phyloP scores from a whole-genome alignment of 2,329 filamentous ascomycete species.

The Cladosporium sp. region DNA sequence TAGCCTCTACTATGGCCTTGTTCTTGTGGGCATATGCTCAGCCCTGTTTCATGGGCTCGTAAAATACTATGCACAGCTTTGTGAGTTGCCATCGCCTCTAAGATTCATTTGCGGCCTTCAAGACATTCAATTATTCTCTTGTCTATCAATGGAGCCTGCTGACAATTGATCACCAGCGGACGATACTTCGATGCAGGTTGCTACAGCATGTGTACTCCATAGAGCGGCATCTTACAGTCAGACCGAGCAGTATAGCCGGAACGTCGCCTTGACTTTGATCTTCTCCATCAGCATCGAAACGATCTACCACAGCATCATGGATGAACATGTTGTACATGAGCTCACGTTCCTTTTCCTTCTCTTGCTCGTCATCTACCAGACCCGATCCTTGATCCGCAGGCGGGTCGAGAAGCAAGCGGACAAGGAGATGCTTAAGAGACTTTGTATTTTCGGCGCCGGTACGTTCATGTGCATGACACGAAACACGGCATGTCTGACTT shows the following conservation, averaged over 20 bases:
- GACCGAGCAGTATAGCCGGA: not conserved
- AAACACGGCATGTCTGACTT: not conserved
- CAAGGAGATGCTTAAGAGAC: conserved; percentile 6
- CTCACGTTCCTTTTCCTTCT: conserved; percentile 10
- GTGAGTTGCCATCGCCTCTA: not conserved
- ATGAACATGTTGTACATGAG: conserved; percentile 12
- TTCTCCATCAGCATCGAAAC: conserved; percentile 3
- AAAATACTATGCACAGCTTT: conserved; percentile 10
- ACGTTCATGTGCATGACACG: no score
- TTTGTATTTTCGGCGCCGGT: conserved; percentile 7
- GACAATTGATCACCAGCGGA: not conserved
- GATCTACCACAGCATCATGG: conserved; percentile 7
- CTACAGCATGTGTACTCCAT: conserved; percentile 9
- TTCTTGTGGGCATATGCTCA: conserved; percentile 7
- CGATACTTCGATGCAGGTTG: conserved; percentile 13
- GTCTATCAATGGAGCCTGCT: not conserved
- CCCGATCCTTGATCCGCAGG: conserved; percentile 5
- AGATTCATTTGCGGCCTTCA: not conserved
- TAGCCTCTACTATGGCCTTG: conserved; percentile 9
- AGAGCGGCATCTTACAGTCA: conserved; percentile 5
- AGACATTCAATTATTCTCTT: not conserved
- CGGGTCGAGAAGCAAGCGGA: not conserved
- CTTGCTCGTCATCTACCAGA: conserved; percentile 2
- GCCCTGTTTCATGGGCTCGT: conserved; percentile 11
- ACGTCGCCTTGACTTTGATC: not conserved